Conservation (phyloP, 345 rosid genomes). For the Populus alba region DNA sequence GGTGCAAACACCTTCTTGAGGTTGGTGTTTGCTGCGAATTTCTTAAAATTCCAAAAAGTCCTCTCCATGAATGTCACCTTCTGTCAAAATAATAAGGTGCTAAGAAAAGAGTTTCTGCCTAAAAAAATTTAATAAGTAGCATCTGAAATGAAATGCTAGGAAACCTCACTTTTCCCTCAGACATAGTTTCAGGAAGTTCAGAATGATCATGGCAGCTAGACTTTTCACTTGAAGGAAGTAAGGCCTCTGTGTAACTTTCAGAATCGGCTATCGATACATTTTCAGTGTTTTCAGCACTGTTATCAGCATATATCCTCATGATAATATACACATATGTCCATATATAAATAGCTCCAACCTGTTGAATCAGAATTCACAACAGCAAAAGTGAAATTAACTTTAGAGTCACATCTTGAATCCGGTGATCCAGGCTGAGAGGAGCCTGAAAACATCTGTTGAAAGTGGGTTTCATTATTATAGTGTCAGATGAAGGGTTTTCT, state of each 20-base stretch:
- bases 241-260: not conserved
- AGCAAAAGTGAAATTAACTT: not conserved
- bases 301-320: constrained; percentile 17
- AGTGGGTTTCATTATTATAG: too few relatives aligned
- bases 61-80: not conserved
- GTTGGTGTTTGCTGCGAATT: not conserved
- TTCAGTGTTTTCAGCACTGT: not conserved
- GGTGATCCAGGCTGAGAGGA: too few relatives aligned
- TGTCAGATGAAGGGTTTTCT: too few relatives aligned
- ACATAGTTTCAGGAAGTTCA: not conserved
- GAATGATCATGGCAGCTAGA: not conserved
- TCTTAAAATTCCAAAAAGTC: not conserved
- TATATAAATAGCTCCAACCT: constrained; percentile 39
- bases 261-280: not conserved
- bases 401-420: too few relatives aligned
- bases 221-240: not conserved
- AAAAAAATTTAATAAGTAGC: not conserved
- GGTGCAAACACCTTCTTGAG: not conserved
- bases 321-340: constrained; percentile 43
- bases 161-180: not conserved
- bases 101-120: not conserved
- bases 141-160: not conserved
- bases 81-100: not conserved
- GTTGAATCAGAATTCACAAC: not conserved
- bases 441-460: too few relatives aligned